Percentiles rank a stretch among this genome's conserved stretches.
phyloP scores from a whole-genome alignment of 75 land plant species.

The Gnetum montanum region DNA sequence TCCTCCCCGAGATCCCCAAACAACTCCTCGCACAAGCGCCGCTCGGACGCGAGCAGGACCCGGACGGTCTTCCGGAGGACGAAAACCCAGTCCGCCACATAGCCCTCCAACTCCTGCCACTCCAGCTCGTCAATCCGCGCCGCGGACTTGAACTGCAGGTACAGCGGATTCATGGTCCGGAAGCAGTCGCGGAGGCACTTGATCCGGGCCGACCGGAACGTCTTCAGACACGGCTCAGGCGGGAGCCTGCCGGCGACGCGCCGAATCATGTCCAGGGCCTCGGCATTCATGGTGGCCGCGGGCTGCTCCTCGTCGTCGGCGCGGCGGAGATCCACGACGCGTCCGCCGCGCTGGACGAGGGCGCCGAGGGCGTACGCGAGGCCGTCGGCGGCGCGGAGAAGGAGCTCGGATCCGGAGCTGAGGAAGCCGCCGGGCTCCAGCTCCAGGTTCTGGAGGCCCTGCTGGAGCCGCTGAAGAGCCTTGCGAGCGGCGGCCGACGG shows the following conservation, averaged over 20 bases:
- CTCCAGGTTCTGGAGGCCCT: not conserved
- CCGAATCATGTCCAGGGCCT: conserved; percentile 2
- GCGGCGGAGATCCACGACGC: conserved; percentile 4
- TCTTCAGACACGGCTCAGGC: conserved; percentile 4
- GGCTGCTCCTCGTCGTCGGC: not conserved
- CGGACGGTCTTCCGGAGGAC: conserved; percentile 2
- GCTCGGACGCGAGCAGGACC: conserved; percentile 7
- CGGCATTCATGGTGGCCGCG: not conserved
- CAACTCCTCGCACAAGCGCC: conserved; percentile 7
- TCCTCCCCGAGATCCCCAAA: conserved; percentile 6
- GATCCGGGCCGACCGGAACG: conserved; percentile 4
- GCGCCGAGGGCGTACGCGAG: conserved; percentile 22
- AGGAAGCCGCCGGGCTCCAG: not conserved
- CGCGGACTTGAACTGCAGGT: conserved; percentile 1
- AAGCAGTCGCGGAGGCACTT: conserved; percentile 5
- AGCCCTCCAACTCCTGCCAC: conserved; percentile 10
- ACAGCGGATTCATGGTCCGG: conserved; percentile 5
- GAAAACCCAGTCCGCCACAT: conserved; percentile 4
- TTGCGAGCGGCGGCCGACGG: no score
- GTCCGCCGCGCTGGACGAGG: conserved; percentile 11
- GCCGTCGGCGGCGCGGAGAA: conserved; percentile 15
- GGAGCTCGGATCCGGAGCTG: conserved; percentile 4
- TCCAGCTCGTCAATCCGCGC: not conserved
- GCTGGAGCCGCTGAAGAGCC: not conserved
- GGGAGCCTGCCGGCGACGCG: conserved; percentile 1